phyloP scores from a whole-genome alignment of 345 rosid species.

The Citrus sinensis region DVS_A1.0 CM039161.1:19517001-19517500 shows the following conservation, averaged over 20 bases:
- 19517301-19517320: constrained; percentile 20
- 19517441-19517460: constrained; percentile 8
- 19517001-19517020: too few species aligned
- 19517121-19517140: too few species aligned
- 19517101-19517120: too few species aligned
- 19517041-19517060: too few species aligned
- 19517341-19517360: constrained; percentile 35
- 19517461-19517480: constrained; percentile 10
- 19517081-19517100: too few species aligned
- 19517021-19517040: too few species aligned
- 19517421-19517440: constrained; percentile 24
- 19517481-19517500: constrained; percentile 1
- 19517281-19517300: constrained; percentile 7
- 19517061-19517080: too few species aligned
- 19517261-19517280: constrained; percentile 26
- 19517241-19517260: constrained; percentile 6
- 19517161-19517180: background rate
- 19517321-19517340: constrained; percentile 19
- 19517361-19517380: constrained; percentile 16
- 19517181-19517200: constrained; percentile 19
- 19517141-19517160: background rate
- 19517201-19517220: constrained; percentile 17
- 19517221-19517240: constrained; percentile 20
- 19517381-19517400: constrained; percentile 24
- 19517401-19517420: constrained; percentile 17